Conservation (phyloP, 1,284 basidiomycete species). For the Wolfiporia cocos region DNA sequence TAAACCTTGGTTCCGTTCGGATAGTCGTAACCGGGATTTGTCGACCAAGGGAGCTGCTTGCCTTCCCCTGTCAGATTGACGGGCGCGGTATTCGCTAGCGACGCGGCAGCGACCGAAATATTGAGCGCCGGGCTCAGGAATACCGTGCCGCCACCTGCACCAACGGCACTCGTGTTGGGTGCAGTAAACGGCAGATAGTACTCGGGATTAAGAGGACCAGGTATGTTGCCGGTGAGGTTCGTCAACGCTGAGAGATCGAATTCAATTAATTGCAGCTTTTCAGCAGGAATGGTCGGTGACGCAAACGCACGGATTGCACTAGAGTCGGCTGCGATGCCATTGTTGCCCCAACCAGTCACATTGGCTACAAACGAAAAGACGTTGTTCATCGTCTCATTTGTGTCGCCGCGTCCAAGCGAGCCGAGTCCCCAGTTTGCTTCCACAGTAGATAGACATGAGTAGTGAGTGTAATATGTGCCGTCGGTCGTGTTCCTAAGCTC, state of each 20-base stretch:
- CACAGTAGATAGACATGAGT: constrained; percentile 53
- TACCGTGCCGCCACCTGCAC: constrained; percentile 36
- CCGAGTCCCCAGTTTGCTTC: constrained; percentile 61
- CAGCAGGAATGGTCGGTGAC: too few species aligned
- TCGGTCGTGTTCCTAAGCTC: constrained; percentile 42
- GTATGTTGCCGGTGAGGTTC: constrained; percentile 21
- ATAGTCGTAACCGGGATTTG: constrained; percentile 17
- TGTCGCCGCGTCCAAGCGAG: constrained; percentile 52
- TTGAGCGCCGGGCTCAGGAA: constrained; percentile 31
- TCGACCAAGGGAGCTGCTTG: constrained; percentile 17
- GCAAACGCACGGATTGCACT: constrained; percentile 14
- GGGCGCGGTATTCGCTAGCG: constrained; percentile 31
- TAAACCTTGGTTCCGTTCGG: constrained; percentile 15
- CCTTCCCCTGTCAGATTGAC: constrained; percentile 34
- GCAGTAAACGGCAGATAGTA: constrained; percentile 37
- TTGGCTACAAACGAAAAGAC: constrained; percentile 42
- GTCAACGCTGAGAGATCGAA: constrained; percentile 29
- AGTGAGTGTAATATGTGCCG: constrained; percentile 58
- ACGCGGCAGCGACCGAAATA: constrained; percentile 26
- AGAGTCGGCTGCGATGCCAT: constrained; percentile 24
- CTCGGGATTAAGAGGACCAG: constrained; percentile 26
- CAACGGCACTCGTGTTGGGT: constrained; percentile 29
- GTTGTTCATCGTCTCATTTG: constrained; percentile 42
- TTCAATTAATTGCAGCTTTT: too few species aligned
- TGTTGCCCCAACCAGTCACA: constrained; percentile 31